These are phyloP conservation scores for Stemphylium beticola DNA, from an alignment of 2,329 filamentous ascomycete genomes.

Conservation along the genomic window DNA sequence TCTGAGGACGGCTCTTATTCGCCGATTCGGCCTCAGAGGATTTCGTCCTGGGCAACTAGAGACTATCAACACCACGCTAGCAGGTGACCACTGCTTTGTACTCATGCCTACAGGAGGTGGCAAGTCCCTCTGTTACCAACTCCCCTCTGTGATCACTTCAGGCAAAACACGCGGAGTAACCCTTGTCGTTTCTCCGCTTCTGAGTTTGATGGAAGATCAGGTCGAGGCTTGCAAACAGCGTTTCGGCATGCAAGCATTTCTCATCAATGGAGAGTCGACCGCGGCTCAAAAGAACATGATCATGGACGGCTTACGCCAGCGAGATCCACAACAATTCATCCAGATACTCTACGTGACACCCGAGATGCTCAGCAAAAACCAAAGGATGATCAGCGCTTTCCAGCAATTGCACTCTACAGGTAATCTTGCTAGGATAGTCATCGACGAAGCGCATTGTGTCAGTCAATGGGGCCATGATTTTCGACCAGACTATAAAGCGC, in stretches of 20 bases:
- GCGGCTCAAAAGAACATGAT: conserved; percentile 69
- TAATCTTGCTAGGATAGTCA: conserved; percentile 87
- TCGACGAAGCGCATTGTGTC: conserved; percentile 98
- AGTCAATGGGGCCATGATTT: conserved; percentile 99
- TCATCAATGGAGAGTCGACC: conserved; percentile 80
- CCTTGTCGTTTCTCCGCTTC: conserved; percentile 89
- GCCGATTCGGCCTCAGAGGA: conserved; percentile 81
- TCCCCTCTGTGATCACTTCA: conserved; percentile 82
- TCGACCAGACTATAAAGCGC: conserved; percentile 88
- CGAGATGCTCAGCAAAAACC: conserved; percentile 91
- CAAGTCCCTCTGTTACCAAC: conserved; percentile 95
- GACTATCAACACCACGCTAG: conserved; percentile 91
- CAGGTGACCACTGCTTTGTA: conserved; percentile 88
- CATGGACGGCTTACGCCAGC: conserved; percentile 66
- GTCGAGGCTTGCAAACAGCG: conserved; percentile 74
- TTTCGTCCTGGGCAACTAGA: conserved; percentile 93
- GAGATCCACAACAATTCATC: conserved; percentile 74
- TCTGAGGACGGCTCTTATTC: conserved; percentile 78
- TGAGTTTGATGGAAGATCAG: conserved; percentile 98
- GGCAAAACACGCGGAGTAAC: conserved; percentile 87
- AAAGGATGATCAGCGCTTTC: conserved; percentile 69
- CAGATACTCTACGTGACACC: conserved; percentile 95
- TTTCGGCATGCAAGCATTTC: conserved; percentile 76
- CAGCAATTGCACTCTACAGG: conserved; percentile 69
- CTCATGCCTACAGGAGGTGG: conserved; percentile 98